Evolutionary conservation across 768 basidiomycete species (phyloP), one percentile per base, ranked within the genome.

Genomic region (Boletus reticulatus): DNA sequence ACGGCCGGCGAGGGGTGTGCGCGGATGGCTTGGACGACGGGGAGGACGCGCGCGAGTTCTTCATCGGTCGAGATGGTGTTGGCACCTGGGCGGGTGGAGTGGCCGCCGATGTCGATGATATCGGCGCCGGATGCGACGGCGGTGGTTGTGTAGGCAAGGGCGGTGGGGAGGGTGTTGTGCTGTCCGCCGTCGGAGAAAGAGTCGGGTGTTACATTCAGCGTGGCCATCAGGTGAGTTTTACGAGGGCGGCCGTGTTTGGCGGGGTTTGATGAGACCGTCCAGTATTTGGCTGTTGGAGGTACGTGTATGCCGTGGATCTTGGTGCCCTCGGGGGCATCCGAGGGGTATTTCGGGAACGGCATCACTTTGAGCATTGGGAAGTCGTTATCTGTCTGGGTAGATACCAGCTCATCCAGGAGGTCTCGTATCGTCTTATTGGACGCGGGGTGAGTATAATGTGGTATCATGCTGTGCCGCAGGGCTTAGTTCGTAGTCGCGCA

Each of bases 91-190:
- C 93, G 82, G 0, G 95, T 99, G 0, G 93, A 95, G 72, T 94
- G 92, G 0, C 97, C 97, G 0, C 97, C 96, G 19, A 98, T 78
- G 70, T 99, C 97, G 56, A 98, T 73, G 55, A 99, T 89, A 53
- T 84, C 78, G 0, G 89, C 87, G 2, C 88, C 88, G 1, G 75
- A 75, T 0, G 69, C 58, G 3, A 84, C 74, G 0, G 92, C 78
- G 4, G 73, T 49, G 4, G 65, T 58, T 0, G 78, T 75, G 56
- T 87, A 89, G 4, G 66, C 62, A 14, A 93, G 63, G 0, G 88
- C 89, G 10, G 76, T 67, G 0, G 78, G 60, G 12, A 85, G 60
- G 0, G 78, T 78, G 57, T 80, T 72, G 32, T 53, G 29, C 27
- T 34, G 31, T 4, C 44, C 31, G 22, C 44, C 44, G 16, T 41